Percentiles rank a stretch among this genome's conserved stretches.
These are phyloP conservation scores for Coemansia sp. DNA, from an alignment of 192 early-diverging fungal genomes.

Conservation along the genomic window DNA sequence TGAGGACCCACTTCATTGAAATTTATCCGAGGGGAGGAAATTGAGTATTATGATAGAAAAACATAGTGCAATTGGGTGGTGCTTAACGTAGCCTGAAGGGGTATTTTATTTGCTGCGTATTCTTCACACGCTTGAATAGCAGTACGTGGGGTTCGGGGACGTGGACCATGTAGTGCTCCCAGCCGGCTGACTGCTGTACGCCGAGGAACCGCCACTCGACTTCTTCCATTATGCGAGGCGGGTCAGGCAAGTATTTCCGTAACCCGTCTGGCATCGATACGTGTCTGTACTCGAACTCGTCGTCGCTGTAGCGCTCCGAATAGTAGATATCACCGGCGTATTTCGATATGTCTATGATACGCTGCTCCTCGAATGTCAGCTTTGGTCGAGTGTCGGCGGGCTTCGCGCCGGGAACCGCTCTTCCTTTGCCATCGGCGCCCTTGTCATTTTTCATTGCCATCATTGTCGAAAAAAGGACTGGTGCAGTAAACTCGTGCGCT, in stretches of 20 bases:
- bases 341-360: slow-evolving; percentile 22
- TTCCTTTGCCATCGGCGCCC: slow-evolving; percentile 6
- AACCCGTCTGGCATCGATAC: slow-evolving; percentile 46
- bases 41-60: too few relatives aligned
- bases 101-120: slow-evolving; percentile 18
- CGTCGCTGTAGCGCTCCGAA: slow-evolving; percentile 50
- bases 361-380: slow-evolving; percentile 26
- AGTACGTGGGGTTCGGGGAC: slow-evolving; percentile 51
- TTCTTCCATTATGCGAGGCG: slow-evolving; percentile 38
- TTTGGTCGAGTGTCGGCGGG: background rate
- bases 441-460: slow-evolving; percentile 27
- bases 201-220: slow-evolving; percentile 42
- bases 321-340: slow-evolving; percentile 40
- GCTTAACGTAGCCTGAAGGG: slow-evolving; percentile 6
- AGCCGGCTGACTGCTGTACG: slow-evolving; percentile 49
- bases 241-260: slow-evolving; percentile 46
- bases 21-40: background rate
- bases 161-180: slow-evolving; percentile 53
- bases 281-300: slow-evolving; percentile 47
- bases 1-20: slow-evolving; percentile 39
- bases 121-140: slow-evolving; percentile 47
- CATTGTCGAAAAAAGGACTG: slow-evolving; percentile 1
- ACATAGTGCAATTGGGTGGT: background rate
- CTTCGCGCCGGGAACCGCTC: background rate
- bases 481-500: background rate